Conservation (phyloP, 108 stramenopile genomes). For the Nannochloropsis oceanica region DNA sequence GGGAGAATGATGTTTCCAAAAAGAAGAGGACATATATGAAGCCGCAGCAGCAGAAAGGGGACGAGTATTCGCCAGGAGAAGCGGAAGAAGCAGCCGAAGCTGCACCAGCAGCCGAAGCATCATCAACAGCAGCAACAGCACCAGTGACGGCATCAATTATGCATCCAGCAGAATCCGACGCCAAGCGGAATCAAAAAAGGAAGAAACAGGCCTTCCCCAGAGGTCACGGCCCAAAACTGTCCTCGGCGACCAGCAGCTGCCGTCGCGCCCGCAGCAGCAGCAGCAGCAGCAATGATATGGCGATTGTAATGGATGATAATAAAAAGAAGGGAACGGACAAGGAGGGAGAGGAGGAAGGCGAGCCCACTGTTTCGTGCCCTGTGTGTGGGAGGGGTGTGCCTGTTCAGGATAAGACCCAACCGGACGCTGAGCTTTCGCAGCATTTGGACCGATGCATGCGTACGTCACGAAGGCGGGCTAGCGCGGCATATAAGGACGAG, state of each 20-base stretch:
- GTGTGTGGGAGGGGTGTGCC: neutral
- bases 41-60: too few species aligned
- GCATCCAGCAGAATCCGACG: too few species aligned
- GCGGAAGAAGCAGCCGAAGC: too few species aligned
- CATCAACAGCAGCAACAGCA: too few species aligned
- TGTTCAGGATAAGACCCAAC: neutral
- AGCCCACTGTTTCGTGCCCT: slow-evolving; percentile 1
- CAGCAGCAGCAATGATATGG: neutral
- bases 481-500: neutral
- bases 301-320: neutral
- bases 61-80: too few species aligned
- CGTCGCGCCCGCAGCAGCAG: neutral
- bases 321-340: neutral
- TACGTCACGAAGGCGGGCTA: neutral
- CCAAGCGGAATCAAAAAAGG: neutral
- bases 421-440: slow-evolving; percentile 1
- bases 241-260: neutral
- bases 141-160: too few species aligned
- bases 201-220: neutral
- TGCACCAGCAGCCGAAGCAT: too few species aligned
- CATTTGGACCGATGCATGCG: slow-evolving; percentile 19
- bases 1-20: too few species aligned
- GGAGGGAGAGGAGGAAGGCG: neutral
- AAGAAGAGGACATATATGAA: too few species aligned
- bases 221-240: neutral